A percentile compares a stretch with the other conserved stretches of the same genome.
Conservation (phyloP, 176 grass and related monocot species). For the Hyparrhenia diplandra region DNA sequence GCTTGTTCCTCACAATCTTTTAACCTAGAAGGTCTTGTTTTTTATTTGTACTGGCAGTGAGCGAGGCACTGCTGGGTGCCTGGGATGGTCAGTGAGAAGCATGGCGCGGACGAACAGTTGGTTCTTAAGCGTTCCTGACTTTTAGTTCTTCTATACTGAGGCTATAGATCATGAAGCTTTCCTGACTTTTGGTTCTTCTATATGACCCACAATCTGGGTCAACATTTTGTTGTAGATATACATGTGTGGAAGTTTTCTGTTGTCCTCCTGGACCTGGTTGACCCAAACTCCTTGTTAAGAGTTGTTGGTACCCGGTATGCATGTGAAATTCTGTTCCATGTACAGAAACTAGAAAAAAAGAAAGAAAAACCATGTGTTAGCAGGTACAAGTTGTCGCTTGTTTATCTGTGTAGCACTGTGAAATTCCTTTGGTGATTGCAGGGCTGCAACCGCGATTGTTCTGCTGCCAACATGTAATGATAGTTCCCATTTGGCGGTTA, state of each 20-base stretch:
- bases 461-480: not conserved
- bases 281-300: not conserved
- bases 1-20: not conserved
- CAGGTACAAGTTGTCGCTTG: not conserved
- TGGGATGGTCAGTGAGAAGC: not conserved
- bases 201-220: constrained; percentile 8
- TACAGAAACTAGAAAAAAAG: not conserved
- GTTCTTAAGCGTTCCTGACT: not conserved
- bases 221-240: constrained; percentile 34
- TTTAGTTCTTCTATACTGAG: not conserved
- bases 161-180: constrained; percentile 3
- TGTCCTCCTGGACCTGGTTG: not conserved
- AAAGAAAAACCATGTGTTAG: not conserved
- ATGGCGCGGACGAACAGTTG: not conserved
- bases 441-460: not conserved
- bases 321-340: not conserved
- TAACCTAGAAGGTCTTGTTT: not conserved
- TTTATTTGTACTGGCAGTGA: constrained; percentile 12
- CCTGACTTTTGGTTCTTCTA: not conserved
- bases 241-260: not conserved
- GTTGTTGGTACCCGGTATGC: not conserved
- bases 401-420: not conserved
- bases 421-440: not conserved
- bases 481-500: no score
- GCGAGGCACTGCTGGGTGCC: not conserved